These are phyloP conservation scores for Cordyceps militaris DNA, from an alignment of 2,329 filamentous ascomycete species.

Conservation along the genomic window DNA sequence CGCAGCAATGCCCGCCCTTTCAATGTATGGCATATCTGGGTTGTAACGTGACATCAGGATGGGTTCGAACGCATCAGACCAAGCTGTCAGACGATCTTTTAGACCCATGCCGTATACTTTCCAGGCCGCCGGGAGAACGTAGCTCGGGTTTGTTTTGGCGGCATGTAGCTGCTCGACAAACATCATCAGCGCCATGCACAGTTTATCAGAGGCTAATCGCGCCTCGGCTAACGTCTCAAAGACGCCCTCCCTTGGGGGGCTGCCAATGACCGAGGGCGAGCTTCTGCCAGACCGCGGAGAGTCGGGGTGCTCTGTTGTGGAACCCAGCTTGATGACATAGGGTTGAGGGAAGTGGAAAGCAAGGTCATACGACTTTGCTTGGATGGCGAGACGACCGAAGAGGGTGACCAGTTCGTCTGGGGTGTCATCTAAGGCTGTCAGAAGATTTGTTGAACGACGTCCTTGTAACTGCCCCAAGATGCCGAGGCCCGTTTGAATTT, in stretches of 20 bases:
- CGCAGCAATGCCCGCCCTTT: conserved; percentile 53
- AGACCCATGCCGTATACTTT: conserved; percentile 42
- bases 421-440: conserved; percentile 20
- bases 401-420: conserved; percentile 53
- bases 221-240: conserved; percentile 49
- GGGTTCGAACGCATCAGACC: conserved; percentile 49
- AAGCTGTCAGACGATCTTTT: conserved; percentile 44
- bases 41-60: conserved; percentile 43
- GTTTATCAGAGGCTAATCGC: conserved; percentile 47
- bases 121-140: conserved; percentile 43
- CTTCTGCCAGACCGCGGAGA: conserved; percentile 38
- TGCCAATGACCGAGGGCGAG: conserved; percentile 30
- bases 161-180: conserved; percentile 50
- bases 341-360: conserved; percentile 60
- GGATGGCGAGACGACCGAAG: conserved; percentile 56
- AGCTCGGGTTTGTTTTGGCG: conserved; percentile 43
- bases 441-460: conserved; percentile 21
- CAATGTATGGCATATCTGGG: conserved; percentile 44
- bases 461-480: conserved; percentile 47
- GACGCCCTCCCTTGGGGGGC: conserved; percentile 19
- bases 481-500: conserved; percentile 52
- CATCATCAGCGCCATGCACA: conserved; percentile 50
- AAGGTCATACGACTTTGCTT: conserved; percentile 62
- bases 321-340: conserved; percentile 45
- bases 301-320: conserved; percentile 20